These are phyloP conservation scores for Trebouxiophyceae sp. DNA, from an alignment of 163 green algal species.

Conservation along the genomic window DNA sequence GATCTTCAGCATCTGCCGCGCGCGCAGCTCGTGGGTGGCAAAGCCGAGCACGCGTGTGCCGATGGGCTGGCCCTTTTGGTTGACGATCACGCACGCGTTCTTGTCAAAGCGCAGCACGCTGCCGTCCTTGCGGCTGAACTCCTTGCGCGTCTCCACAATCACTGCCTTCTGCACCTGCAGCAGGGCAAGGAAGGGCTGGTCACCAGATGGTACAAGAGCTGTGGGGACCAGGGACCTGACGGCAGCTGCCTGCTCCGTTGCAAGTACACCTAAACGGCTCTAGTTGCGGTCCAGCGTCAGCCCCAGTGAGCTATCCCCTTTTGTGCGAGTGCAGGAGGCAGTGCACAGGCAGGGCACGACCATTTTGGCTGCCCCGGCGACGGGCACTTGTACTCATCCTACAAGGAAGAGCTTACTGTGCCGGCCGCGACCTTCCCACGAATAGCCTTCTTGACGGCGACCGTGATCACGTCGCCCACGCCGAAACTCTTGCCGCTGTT, in stretches of 20 bases:
- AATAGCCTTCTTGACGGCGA: slow-evolving; percentile 45
- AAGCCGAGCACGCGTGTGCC: slow-evolving; percentile 57
- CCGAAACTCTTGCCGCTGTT: slow-evolving; percentile 22
- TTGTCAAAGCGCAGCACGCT: slow-evolving; percentile 47
- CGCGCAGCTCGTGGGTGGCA: slow-evolving; percentile 53
- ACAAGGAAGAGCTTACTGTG: neutral
- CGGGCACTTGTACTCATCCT: no score
- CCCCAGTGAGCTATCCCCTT: no score
- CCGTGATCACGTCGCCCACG: slow-evolving; percentile 62
- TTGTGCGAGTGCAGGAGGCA: no score
- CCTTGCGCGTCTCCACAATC: slow-evolving; percentile 55
- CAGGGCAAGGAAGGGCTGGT: no score
- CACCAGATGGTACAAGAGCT: no score
- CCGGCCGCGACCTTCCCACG: slow-evolving; percentile 7
- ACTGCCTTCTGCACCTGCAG: slow-evolving; percentile 44
- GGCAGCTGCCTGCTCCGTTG: no score
- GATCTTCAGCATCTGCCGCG: slow-evolving; percentile 49
- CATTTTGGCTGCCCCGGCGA: no score
- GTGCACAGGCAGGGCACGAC: no score
- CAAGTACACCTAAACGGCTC: no score
- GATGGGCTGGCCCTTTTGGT: slow-evolving; percentile 45
- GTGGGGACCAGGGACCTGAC: no score
- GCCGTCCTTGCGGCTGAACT: slow-evolving; percentile 20
- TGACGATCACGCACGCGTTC: slow-evolving; percentile 55
- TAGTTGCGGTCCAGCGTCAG: no score